Percentiles rank a stretch among this genome's conserved stretches.
Conservation (phyloP, 1,139 yeast genomes). For the Saccharomyces hybrid region DNA sequence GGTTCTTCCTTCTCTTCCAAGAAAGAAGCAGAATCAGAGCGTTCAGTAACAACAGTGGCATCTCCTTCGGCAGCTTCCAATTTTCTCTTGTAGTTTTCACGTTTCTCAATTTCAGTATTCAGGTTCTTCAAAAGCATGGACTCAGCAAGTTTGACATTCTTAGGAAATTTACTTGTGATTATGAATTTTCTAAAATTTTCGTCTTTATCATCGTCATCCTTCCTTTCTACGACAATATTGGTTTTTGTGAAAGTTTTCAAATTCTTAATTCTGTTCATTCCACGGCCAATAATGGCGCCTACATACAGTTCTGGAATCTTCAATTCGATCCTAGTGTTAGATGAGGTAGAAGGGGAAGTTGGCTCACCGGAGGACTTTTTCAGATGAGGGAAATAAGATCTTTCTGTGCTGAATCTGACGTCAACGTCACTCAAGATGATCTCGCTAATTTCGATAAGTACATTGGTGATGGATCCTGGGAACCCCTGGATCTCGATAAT, state of each 20-base stretch:
- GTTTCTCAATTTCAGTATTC: slow-evolving; percentile 68
- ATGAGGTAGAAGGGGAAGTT: neutral
- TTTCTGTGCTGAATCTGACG: slow-evolving; percentile 15
- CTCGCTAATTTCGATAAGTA: slow-evolving; percentile 42
- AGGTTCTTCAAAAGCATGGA: slow-evolving; percentile 42
- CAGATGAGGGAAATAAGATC: slow-evolving; percentile 22
- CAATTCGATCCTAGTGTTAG: slow-evolving; percentile 18
- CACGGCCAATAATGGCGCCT: slow-evolving; percentile 85
- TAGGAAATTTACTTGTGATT: slow-evolving; percentile 50
- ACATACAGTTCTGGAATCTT: slow-evolving; percentile 74
- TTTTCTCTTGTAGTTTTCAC: slow-evolving; percentile 28
- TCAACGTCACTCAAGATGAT: slow-evolving; percentile 23
- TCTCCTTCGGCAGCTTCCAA: neutral
- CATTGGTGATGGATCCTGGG: slow-evolving; percentile 61
- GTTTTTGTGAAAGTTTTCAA: slow-evolving; percentile 78
- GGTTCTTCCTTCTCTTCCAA: neutral
- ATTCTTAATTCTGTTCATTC: slow-evolving; percentile 81
- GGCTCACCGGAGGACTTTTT: neutral
- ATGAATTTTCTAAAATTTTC: slow-evolving; percentile 66
- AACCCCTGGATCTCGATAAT: slow-evolving; percentile 84
- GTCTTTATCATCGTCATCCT: slow-evolving; percentile 47
- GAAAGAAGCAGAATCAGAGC: neutral
- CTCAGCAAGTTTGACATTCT: slow-evolving; percentile 26
- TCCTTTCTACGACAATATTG: slow-evolving; percentile 69
- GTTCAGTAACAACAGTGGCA: neutral